Conservation (phyloP, 2,329 filamentous ascomycete species). For the Aureobasidium sp. region DNA sequence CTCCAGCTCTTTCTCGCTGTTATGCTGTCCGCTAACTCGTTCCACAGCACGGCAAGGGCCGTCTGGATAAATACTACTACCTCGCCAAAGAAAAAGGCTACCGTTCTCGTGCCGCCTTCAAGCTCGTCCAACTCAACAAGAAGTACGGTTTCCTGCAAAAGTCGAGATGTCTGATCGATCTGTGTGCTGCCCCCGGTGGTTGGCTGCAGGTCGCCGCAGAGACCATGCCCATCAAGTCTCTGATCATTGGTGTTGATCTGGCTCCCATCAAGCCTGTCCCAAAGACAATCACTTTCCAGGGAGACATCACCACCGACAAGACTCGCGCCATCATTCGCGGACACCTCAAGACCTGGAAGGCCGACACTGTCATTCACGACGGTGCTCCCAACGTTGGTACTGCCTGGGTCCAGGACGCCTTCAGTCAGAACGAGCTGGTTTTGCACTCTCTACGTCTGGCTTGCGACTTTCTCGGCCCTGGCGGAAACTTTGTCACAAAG, state of each 20-base stretch:
- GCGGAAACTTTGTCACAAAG: conserved; percentile 93
- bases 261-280: conserved; percentile 94
- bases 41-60: conserved; percentile 78
- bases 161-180: conserved; percentile 91
- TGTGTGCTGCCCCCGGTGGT: conserved; percentile 92
- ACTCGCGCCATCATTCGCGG: conserved; percentile 82
- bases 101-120: conserved; percentile 91
- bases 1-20: conserved; percentile 7
- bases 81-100: conserved; percentile 98
- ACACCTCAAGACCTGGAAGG: conserved; percentile 93
- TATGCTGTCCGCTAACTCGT: not conserved
- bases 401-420: conserved; percentile 96
- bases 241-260: conserved; percentile 92
- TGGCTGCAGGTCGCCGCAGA: conserved; percentile 97
- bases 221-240: conserved; percentile 81
- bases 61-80: conserved; percentile 98
- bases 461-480: conserved; percentile 82
- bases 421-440: conserved; percentile 90
- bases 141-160: conserved; percentile 98
- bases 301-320: conserved; percentile 96
- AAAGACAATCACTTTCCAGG: conserved; percentile 88
- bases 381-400: conserved; percentile 97
- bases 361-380: conserved; percentile 90
- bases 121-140: conserved; percentile 96
- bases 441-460: conserved; percentile 88